These are phyloP conservation scores for Phialophora macrospora DNA, from an alignment of 2,329 filamentous ascomycete species.

Conservation along the genomic window DNA sequence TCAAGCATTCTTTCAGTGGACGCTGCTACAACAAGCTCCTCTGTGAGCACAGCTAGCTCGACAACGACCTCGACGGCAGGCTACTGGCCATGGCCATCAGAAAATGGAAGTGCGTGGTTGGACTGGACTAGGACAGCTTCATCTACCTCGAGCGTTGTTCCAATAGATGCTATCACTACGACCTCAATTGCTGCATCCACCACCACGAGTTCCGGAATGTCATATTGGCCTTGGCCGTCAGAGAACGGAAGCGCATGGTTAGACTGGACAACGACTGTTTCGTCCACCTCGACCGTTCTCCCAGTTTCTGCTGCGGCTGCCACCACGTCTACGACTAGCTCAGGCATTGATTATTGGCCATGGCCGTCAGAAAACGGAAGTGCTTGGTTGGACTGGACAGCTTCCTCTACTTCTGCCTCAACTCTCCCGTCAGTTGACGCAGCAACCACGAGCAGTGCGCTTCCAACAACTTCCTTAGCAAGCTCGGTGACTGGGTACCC, in stretches of 20 bases:
- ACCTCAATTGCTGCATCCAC: not conserved
- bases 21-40: not conserved
- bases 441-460: slow-evolving; percentile 5
- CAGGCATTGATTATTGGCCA: slow-evolving; percentile 1
- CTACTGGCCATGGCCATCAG: slow-evolving; percentile 1
- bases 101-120: slow-evolving; percentile 8
- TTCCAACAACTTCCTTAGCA: not conserved
- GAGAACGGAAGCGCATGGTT: not conserved
- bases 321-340: not conserved
- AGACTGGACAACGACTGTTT: not conserved
- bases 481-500: not conserved
- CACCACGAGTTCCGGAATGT: not conserved
- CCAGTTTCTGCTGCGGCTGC: not conserved
- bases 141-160: not conserved
- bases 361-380: slow-evolving; percentile 14
- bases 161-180: not conserved
- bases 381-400: slow-evolving; percentile 17
- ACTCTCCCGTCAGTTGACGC: not conserved
- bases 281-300: not conserved
- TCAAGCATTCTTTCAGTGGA: not conserved
- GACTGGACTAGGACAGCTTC: slow-evolving; percentile 7
- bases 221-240: not conserved
- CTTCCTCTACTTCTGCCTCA: slow-evolving; percentile 2
- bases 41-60: not conserved
- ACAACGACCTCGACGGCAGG: not conserved